Base-by-base conservation (phyloP, 768 basidiomycete species). In the Termitomyces sp. region DNA sequence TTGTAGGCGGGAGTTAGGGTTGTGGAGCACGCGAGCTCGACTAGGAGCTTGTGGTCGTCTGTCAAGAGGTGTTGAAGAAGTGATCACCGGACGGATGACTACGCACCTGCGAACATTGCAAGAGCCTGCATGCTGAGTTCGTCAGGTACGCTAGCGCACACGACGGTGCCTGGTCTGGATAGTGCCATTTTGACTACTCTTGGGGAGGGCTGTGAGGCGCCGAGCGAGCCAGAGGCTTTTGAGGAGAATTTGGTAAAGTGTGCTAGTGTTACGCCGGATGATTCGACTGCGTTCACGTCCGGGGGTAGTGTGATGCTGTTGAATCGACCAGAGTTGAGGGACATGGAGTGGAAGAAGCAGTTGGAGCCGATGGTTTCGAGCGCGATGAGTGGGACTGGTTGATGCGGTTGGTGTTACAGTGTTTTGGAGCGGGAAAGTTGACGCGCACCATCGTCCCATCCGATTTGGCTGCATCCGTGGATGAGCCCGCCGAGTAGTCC, bases 41-140 rank as follows among this genome's bases (percentile, higher is more conserved):
- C 84, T 28, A 92, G 76, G 59, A 86, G 75, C 71, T 90, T 90
- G 68, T 92, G 90, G 61, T 91, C 89, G 63, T 89, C 91, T 90
- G 65, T 58, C 20, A 51, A 58, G 32, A 35, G 39, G 35, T 24
- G 36, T 46, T 35, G 20, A 39, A 15, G 15, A 15, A 15, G 15
- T 39, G 6, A 15, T 15, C 15, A 13, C 2, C 13, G 2, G 39
- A 38, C 20, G 28, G 38, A 58, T 33, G 7, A 42, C 20, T 8
- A 67, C 82, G 64, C 67, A 91, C 90, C 81, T 65, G 86, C 83
- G 66, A 92, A 90, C 11, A 65, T 66, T 20, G 74, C 69, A 3
- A 82, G 79, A 8, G 84, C 75, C 57, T 81, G 78, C 89, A 92
- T 91, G 58, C 81, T 83, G 59, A 91, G 67, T 68, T 86, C 85